Evolutionary conservation across 331 rosid genomes (phyloP).

Genomic region (Pyrus hybrid): DNA sequence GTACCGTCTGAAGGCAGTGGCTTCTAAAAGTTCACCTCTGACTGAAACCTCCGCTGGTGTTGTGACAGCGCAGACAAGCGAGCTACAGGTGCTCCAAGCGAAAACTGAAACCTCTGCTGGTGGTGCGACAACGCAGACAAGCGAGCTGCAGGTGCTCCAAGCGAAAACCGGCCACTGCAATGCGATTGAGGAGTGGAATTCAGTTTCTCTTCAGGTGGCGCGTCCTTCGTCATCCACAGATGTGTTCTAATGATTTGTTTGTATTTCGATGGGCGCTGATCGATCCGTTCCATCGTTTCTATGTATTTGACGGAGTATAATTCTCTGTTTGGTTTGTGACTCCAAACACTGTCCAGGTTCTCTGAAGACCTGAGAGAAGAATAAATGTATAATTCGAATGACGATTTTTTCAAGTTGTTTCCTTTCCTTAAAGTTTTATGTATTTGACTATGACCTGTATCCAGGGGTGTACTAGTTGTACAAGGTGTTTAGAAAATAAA

Average conservation of each 20-base stretch:
- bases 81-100: too few relatives aligned
- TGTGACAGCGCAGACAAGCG: too few relatives aligned
- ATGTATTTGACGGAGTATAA: constrained; percentile 21
- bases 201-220: constrained; percentile 49
- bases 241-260: constrained; percentile 42
- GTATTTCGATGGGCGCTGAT: constrained; percentile 1
- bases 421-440: background rate
- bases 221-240: constrained; percentile 51
- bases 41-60: constrained; percentile 15
- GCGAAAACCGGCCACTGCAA: constrained; percentile 45
- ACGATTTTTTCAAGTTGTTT: background rate
- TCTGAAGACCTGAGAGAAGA: constrained; percentile 10
- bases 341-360: background rate
- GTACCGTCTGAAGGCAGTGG: constrained; percentile 47
- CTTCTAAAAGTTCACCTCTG: constrained; percentile 31
- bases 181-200: constrained; percentile 51
- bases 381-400: constrained; percentile 11
- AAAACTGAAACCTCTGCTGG: background rate
- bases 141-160: constrained; percentile 30
- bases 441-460: too few relatives aligned
- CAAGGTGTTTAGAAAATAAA: too few relatives aligned
- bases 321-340: constrained; percentile 17
- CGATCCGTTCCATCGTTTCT: constrained; percentile 1
- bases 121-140: constrained; percentile 7
- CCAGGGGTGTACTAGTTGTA: too few relatives aligned